Evolutionary conservation across 1,139 yeast species (phyloP), one percentile per base, ranked within the genome.

Genomic region (Suhomyces coccinellae): DNA sequence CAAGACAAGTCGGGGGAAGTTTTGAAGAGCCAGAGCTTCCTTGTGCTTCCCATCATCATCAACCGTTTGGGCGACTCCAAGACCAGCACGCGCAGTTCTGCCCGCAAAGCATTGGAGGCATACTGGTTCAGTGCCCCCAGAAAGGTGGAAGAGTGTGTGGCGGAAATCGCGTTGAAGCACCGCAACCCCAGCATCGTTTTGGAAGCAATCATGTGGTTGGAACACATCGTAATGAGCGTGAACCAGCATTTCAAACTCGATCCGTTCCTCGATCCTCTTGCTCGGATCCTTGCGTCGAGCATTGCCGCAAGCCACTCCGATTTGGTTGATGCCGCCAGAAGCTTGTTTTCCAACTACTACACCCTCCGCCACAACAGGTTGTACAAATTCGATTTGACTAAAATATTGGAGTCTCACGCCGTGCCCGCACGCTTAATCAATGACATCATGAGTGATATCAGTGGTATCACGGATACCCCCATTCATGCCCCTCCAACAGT

Each of bases 91-190:
- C 67, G 72, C 44, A 66, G 70, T 11, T 69, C 83, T 2, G 81
- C 90, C 0, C 71, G 73, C 40, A 73, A 76, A 38, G 81, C 88
- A 0, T 62, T 87, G 35, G 82, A 80, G 45, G 86, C 82, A 2
- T 82, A 79, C 56, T 85, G 90, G 88, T 69, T 81, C n/a, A 75
- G 81, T 1, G 71, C 82, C 6, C 83, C 87, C 0, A 59, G 63
- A 1, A 76, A 76, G 26, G 82, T 84, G 8, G 90, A 85, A 40
- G 55, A 53, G 12, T 57, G 65, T 6, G 53, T 87, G 24, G 65
- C 71, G 15, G 78, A 76, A 4, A 57, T 67, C n/a, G 91, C 87
- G 0, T 68, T 86, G 35, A 58, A 63, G 13, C 75, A 73, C 55
- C 55, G 71, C 7, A 68, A 69, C 45, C 55, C 66, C 2, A 59